Evolutionary conservation across 2,329 filamentous ascomycete species (phyloP).

Genomic region (Rhinocladiella similis): DNA sequence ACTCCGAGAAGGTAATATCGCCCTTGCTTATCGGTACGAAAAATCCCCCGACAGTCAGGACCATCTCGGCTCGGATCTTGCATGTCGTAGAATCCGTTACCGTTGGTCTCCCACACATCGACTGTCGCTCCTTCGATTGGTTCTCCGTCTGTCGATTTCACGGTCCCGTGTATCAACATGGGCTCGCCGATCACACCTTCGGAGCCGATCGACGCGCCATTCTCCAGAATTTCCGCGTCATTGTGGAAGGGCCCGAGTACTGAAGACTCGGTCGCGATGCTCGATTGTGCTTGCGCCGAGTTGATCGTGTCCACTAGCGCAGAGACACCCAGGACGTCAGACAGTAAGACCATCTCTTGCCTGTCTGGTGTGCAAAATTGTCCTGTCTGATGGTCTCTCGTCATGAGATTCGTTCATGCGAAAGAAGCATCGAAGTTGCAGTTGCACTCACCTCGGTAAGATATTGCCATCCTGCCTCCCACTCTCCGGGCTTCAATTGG

Average conservation of each 20-base stretch:
- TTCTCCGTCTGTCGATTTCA: conserved; percentile 11
- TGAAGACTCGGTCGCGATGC: conserved; percentile 14
- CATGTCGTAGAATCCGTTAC: conserved; percentile 20
- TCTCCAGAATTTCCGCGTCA: conserved; percentile 9
- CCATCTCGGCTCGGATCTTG: conserved; percentile 17
- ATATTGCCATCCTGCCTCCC: conserved; percentile 18
- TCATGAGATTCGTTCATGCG: too few relatives aligned
- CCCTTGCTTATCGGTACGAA: conserved; percentile 14
- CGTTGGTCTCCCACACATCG: conserved; percentile 21
- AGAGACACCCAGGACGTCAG: conserved; percentile 17
- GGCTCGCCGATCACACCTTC: conserved; percentile 12
- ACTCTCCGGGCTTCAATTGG: conserved; percentile 16
- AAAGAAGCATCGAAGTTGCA: not conserved
- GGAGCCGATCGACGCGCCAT: conserved; percentile 13
- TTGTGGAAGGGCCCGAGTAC: conserved; percentile 20
- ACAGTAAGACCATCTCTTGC: conserved; percentile 19
- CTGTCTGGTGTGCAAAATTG: conserved; percentile 14
- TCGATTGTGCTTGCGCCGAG: conserved; percentile 5
- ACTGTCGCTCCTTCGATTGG: conserved; percentile 6
- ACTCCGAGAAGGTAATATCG: conserved; percentile 13
- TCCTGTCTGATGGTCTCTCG: not conserved
- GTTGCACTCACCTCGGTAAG: conserved; percentile 6
- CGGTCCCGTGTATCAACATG: conserved; percentile 13
- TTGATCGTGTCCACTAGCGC: conserved; percentile 20
- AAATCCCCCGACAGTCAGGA: conserved; percentile 17